Base-by-base conservation (phyloP, 768 basidiomycete species). In the Leccinum obscurum region DNA sequence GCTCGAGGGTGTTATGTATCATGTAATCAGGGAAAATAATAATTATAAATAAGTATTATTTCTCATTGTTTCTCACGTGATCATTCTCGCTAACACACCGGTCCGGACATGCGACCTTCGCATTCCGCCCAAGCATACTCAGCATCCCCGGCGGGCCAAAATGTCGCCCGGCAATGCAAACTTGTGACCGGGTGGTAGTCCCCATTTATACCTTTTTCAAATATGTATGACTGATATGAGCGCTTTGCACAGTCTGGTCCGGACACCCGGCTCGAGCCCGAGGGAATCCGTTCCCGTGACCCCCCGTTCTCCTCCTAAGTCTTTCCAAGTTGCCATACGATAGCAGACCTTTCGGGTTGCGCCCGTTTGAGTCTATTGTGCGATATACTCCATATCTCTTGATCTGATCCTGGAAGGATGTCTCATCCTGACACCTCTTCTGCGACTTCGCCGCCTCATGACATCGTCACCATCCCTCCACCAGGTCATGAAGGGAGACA, bases 401-500 rank as follows among this genome's bases (percentile, higher is more conserved):
- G 46, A 39, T 59, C 50, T 26, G 30, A 9, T 15, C 32, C 56
- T 32, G 32, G 10, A 32, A 30, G 3, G 13, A 72, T 74, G 71
- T 51, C 62, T 3, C 58, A 55, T 54, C 64, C 30, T 46, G 62
- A 62, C 26, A 41, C 61, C 53, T 49, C 64, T 24, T 30, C 44
- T 59, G 54, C 28, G 50, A 46, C 52, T 39, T 46, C 62, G 13
- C 83, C 84, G 9, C 60, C 74, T 15, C 84, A 90, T 67, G 88
- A 91, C 70, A 83, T 90, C 58, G 64, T 89, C 63, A 61, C 80
- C 53, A 74, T 81, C 8, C 76, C 78, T 26, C 67, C 71, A 30
- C 65, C 65, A 13, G 80, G 76, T 50, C 72, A 78, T 60, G 52
- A 64, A 4, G 71, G 66, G 52, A 78, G 79, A 26, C 75, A 78